Base-by-base conservation (phyloP, 2,329 filamentous ascomycete species). In the Allantophomopsis lycopodina region DNA sequence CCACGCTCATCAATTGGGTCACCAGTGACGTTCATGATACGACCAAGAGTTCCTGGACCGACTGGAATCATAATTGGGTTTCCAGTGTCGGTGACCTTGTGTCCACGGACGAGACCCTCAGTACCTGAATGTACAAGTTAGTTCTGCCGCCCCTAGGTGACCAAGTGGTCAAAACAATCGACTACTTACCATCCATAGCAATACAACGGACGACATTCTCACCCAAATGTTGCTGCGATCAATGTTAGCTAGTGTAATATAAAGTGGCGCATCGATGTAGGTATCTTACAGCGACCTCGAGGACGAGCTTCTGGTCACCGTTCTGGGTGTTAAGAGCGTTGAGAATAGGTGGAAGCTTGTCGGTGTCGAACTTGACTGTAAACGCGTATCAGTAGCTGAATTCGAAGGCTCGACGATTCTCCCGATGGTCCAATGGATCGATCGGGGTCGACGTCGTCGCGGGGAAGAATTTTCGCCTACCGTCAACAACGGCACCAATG, bases 21-120 rank as follows among this genome's bases (percentile, higher is more conserved):
- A 79, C 91, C 91, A 73, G 91, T 98, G 71, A 98, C 91, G 79
- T 98, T 98, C 73, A 98, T 88, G 77, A 98, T 98, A 74, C 91
- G 91, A 60, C 91, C 91, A 56, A 98, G 84, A 54, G 87, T 94
- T 63, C 73, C 84, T 62, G 78, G 76, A 59, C 91, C 91, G 68
- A 96, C 89, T 62, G 89, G 89, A 58, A 98, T 88, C 69, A 76
- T 87, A 74, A 98, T 98, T 62, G 91, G 91, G 54, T 78, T 71
- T 63, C 91, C 91, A 62, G 89, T 95, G 69, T 98, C 91, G 57
- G 65, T 67, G 55, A 80, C 86, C 65, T 76, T 75, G 61, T 79
- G 70, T 63, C 91, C 91, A 78, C 91, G 89, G 64, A 89, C 83
- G 57, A 98, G 86, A 91, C 91, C 91, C 76, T 96, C 91, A 64